Evolutionary conservation across 331 rosid species (phyloP).

Genomic region (Erythrophleum ivorense): DNA sequence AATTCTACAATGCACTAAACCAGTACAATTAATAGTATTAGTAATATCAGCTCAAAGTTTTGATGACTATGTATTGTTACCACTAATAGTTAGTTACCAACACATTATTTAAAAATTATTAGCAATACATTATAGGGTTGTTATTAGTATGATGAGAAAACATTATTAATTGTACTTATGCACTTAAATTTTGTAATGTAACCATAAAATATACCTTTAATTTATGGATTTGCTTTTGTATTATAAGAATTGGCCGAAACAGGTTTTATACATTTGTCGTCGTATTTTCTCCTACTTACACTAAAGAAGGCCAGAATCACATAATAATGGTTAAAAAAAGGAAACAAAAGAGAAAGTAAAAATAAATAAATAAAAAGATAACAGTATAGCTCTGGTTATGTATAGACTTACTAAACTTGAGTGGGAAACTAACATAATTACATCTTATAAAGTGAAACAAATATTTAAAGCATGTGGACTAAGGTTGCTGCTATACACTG

Average conservation of each 20-base stretch:
- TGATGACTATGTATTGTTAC: too few species aligned
- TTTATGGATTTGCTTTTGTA: background rate
- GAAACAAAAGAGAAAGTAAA: background rate
- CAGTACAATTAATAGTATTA: too few species aligned
- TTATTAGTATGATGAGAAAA: too few species aligned
- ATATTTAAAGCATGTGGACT: background rate
- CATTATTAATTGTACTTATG: background rate
- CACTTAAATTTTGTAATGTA: background rate
- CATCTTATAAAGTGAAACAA: slow-evolving; percentile 23
- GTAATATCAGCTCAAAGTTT: too few species aligned
- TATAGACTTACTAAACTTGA: background rate
- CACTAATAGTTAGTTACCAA: too few species aligned
- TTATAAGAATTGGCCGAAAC: background rate
- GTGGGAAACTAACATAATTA: slow-evolving; percentile 40
- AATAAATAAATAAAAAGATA: background rate
- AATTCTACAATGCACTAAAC: too few species aligned
- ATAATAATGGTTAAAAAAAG: background rate
- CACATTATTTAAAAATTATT: too few species aligned
- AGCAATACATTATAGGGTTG: too few species aligned
- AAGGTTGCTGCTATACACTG: slow-evolving; percentile 17
- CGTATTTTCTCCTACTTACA: background rate
- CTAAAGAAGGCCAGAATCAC: too few species aligned
- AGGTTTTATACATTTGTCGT: background rate
- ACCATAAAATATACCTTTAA: background rate
- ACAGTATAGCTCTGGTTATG: background rate